phyloP scores from a whole-genome alignment of 176 grass and related monocot genomes.

The Tillandsia fasciculata region DNA sequence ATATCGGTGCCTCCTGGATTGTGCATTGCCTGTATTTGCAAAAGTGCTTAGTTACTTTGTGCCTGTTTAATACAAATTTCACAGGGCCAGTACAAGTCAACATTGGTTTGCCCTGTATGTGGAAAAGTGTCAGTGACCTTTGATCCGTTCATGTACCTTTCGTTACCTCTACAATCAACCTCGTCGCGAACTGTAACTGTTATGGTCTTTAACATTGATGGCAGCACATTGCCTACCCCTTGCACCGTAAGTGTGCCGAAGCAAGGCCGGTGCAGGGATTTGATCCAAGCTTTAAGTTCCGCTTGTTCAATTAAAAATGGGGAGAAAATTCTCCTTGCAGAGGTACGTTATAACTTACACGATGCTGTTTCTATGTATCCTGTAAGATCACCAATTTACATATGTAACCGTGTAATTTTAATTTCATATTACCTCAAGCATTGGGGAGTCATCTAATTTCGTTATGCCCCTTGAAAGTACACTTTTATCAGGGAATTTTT shows the following conservation, averaged over 20 bases:
- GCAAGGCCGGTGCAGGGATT: constrained; percentile 80
- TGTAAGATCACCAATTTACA: no score
- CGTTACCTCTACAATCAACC: constrained; percentile 85
- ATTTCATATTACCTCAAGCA: no score
- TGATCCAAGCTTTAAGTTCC: constrained; percentile 67
- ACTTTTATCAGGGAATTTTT: not conserved
- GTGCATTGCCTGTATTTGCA: no score
- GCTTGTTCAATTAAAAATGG: constrained; percentile 70
- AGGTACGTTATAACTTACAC: constrained; percentile 44
- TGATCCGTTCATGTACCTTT: constrained; percentile 99
- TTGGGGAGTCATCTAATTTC: no score
- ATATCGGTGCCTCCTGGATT: no score
- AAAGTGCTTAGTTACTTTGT: not conserved
- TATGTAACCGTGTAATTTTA: no score
- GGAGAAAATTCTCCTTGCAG: constrained; percentile 85
- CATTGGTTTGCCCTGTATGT: constrained; percentile 91
- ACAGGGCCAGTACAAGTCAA: constrained; percentile 98
- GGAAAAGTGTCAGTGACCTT: constrained; percentile 98
- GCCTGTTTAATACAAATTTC: constrained; percentile 1
- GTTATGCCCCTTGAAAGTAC: no score
- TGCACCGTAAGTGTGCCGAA: constrained; percentile 92
- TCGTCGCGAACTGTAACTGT: constrained; percentile 68
- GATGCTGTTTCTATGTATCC: no score
- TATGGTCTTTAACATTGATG: constrained; percentile 63
- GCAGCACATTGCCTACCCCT: constrained; percentile 50